Percentiles rank a stretch among this genome's conserved stretches.
These are phyloP conservation scores for Rhodocollybia butyracea DNA, from an alignment of 768 basidiomycete genomes.

Conservation along the genomic window DNA sequence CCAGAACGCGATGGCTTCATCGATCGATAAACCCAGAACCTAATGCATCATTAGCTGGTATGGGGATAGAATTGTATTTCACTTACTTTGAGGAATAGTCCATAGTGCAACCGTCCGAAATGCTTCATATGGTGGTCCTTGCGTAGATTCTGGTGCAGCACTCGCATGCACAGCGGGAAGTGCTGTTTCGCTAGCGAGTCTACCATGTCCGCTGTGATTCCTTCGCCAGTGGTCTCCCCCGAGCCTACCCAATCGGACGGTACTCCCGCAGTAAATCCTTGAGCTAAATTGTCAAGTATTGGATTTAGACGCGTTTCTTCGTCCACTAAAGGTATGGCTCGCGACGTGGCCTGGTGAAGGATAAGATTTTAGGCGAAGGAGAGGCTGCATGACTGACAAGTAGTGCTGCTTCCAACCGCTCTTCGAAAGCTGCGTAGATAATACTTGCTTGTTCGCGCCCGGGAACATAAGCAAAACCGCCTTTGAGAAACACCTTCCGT, in stretches of 20 bases:
- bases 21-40: conserved; percentile 91
- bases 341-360: conserved; percentile 71
- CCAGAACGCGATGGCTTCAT: conserved; percentile 95
- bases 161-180: conserved; percentile 95
- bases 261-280: conserved; percentile 90
- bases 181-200: conserved; percentile 83
- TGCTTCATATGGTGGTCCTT: conserved; percentile 88
- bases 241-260: conserved; percentile 75
- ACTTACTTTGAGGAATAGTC: conserved; percentile 88
- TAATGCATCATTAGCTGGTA: conserved; percentile 25
- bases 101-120: conserved; percentile 87
- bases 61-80: not conserved
- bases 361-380: not conserved
- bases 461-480: conserved; percentile 90
- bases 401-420: conserved; percentile 66
- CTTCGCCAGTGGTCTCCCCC: conserved; percentile 50
- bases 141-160: conserved; percentile 75
- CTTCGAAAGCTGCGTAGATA: conserved; percentile 82
- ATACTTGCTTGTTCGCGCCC: conserved; percentile 75
- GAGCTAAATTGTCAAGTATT: conserved; percentile 86
- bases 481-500: conserved; percentile 71
- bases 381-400: conserved; percentile 47
- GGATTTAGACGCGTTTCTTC: conserved; percentile 91
- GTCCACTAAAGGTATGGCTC: conserved; percentile 84
- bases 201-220: conserved; percentile 92